A percentile compares a stretch with the other conserved stretches of the same genome.
These are phyloP conservation scores for Lepraria neglecta DNA, from an alignment of 495 filamentous ascomycete genomes.

Conservation along the genomic window DNA sequence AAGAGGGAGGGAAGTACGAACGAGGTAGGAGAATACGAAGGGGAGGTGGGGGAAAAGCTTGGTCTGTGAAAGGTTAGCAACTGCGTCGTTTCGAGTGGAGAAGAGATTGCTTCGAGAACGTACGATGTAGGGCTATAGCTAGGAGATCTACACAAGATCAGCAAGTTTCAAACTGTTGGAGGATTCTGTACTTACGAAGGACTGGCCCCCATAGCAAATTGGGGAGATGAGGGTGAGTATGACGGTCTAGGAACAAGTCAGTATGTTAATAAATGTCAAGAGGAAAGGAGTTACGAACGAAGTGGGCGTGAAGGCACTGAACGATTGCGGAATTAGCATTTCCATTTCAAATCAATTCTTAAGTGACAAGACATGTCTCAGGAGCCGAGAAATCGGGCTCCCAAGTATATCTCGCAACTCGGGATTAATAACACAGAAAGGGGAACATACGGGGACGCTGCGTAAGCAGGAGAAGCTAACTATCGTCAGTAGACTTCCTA, in stretches of 20 bases:
- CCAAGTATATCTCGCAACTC: no score
- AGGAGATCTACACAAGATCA: conserved; percentile 46
- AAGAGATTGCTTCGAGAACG: no score
- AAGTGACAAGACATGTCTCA: not conserved
- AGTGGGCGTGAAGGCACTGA: conserved; percentile 55
- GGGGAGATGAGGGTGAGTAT: conserved; percentile 54
- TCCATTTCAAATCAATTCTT: not conserved
- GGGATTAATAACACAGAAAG: no score
- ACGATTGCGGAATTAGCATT: conserved; percentile 34
- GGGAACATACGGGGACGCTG: conserved; percentile 38
- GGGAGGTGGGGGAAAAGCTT: conserved; percentile 25
- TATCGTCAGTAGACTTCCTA: no score
- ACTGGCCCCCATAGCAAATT: no score
- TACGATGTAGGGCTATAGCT: conserved; percentile 50
- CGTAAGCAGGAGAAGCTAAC: conserved; percentile 58
- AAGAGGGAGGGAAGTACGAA: not conserved
- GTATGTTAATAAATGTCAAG: no score
- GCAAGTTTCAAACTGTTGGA: no score
- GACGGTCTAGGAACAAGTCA: conserved; percentile 42
- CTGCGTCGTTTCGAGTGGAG: no score
- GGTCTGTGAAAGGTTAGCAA: no score
- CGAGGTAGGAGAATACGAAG: conserved; percentile 28
- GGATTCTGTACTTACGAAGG: no score
- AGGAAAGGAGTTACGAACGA: conserved; percentile 32
- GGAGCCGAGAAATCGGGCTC: no score